Base-by-base conservation (phyloP, 345 rosid species). In the Salix caprea region DNA sequence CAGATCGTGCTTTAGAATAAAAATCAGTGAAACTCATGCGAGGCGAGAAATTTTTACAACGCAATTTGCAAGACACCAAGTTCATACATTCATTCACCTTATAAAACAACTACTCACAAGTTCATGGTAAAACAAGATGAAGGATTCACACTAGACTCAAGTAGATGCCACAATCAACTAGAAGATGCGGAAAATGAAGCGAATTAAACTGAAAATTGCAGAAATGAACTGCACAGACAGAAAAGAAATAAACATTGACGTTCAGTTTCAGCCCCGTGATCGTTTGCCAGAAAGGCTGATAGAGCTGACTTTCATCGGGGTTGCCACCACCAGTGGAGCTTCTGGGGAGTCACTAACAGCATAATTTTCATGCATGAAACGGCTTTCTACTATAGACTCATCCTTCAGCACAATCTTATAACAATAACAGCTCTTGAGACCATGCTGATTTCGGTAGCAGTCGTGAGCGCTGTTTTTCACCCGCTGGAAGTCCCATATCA, bases 321-420 rank as follows among this genome's bases (percentile, higher is more conserved):
- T 95, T 67, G 97, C 97, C 75, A 95, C 97, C 71, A 95, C 97
- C 65, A 95, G 84, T 1, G 99, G 97, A 72, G 99, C 99, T 83
- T 95, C 97, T 8, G 99, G 99, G 2, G 96, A 91, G 75, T 90
- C 84, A 30, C 74, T 85, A 23, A 84, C 85, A 16, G 97, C 88
- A 74, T 83, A 93, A 44, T 89, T 91, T 74, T 95, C 97, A 32
- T 95, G 94, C 99, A 95, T 93, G 93, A 95, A 95, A 21, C 96
- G 90, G 79, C 97, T 93, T 84, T 90, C 96, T 2, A 95, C 91
- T 19, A 95, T 95, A 7, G 97, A 91, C 58, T 95, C 99, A 42
- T 95, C 97, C 88, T 95, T 95, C 87, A 90, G 77, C 78, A 93
- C 85, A 26, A 90, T 91, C 92, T 95, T 91, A 80, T 93, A 95